Conservation (phyloP, 441 rosid species). For the Mallotus japonicus region DNA sequence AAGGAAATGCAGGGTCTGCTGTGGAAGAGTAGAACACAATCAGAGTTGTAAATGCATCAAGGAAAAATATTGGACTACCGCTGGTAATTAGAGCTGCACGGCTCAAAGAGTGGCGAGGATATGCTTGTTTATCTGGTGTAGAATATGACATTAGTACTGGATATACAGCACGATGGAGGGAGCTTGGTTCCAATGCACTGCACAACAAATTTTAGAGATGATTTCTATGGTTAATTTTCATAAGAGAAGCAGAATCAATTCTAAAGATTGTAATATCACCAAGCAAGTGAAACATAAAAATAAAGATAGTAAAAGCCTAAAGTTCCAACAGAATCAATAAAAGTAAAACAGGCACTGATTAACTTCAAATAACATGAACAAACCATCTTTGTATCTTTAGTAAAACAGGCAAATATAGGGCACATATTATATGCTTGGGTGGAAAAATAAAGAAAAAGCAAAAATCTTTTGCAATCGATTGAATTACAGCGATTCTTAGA, state of each 20-base stretch:
- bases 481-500: background rate
- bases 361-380: background rate
- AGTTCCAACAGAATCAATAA: background rate
- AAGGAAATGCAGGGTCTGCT: conserved; percentile 79
- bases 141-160: conserved; percentile 75
- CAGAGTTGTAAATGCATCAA: conserved; percentile 84
- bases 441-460: no score
- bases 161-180: conserved; percentile 86
- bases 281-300: background rate
- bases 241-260: background rate
- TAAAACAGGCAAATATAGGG: background rate
- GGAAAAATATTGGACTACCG: conserved; percentile 94
- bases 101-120: conserved; percentile 91
- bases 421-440: background rate
- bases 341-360: background rate
- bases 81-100: conserved; percentile 90
- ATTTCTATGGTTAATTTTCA: background rate
- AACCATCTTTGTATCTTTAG: background rate
- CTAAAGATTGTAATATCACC: background rate
- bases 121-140: conserved; percentile 79
- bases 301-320: background rate
- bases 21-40: conserved; percentile 90
- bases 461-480: background rate
- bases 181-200: conserved; percentile 87
- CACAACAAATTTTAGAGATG: conserved; percentile 16